Evolutionary conservation across 2,329 filamentous ascomycete genomes (phyloP), one percentile per base, ranked within the genome.

Genomic region (Karstenula rhodostoma): DNA sequence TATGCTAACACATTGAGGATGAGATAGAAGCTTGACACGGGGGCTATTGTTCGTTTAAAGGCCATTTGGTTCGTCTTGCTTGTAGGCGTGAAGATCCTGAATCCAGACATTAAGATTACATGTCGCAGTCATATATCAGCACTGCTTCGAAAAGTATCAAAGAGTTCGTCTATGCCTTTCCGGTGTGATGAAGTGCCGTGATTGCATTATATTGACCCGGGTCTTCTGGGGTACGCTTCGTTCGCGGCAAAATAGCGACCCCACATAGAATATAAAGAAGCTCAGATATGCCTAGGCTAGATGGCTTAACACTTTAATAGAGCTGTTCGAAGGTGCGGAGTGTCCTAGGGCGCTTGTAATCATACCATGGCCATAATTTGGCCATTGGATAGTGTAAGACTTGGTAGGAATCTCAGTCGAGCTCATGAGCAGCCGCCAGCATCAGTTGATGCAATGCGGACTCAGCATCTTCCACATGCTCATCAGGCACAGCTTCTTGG

Each of bases 201-300:
- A 57, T 62, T 60, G 53, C 29, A 37, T 46, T 61, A 60, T 44
- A 62, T 62, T 65, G 57, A 60, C 42, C 56, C 54, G 62, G 59
- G 50, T 37, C 19, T 33, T 58, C 42, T 58, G 42, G 42, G 19
- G 25, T 42, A 43, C 42, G 27, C 56, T 47, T 47, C 17, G n/a
- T 40, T 43, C 43, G 50, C 61, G 63, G 58, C 56, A 65, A 59
- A 59, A 65, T 61, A 47, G 51, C 23, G 33, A 61, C 63, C 63
- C 62, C 62, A 62, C 60, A 65, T 60, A 9, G 37, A 40, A n/a
- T 17, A 23, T 22, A 23, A 40, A 15, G 19, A 44, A 40, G 25
- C 46, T 37, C 33, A 12, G 40, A 19, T 13, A 44, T 23, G 19
- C 19, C 42, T 22, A 23, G n/a, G 42, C 19, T 23, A 12, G n/a